Base-by-base conservation (phyloP, 192 early-diverging fungal genomes). In the Cladochytrium replicatum region DNA sequence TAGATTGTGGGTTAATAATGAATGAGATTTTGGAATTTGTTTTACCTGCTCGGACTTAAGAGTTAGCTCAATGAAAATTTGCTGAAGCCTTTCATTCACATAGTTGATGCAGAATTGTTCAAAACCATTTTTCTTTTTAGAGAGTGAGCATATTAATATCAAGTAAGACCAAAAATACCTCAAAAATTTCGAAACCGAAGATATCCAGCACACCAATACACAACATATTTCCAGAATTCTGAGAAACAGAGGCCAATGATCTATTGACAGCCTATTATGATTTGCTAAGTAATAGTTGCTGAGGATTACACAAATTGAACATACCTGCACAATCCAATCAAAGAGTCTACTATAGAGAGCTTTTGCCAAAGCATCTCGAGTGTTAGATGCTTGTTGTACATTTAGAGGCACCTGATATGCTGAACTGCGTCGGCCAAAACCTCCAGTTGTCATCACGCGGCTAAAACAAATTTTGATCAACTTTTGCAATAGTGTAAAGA, bases 51-150 rank as follows among this genome's bases (percentile, higher is more conserved):
- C 95, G 4, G 89, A 79, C 70, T 99, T 97, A 30, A 99, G 74
- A 21, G 95, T 99, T 41, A 99, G 67, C 68, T 97, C 92, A 48
- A 99, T 99, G 57, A 99, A 99, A 56, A 99, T 93, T 56, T 97
- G 93, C 59, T 99, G 96, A 44, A 97, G 70, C 59, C 87, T 89
- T 55, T 97, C 92, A 64, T 96, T 97, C 56, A 91, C 89, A 50
- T 94, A 99, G 69, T 96, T 99, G 75, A 99, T 99, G 64, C 92
- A 97, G 53, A 99, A 78, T 71, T 99, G 96, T 70, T 99, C 93
- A 56, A 96, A 97, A 43, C 85, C 89, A 71, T 97, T 97, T 41
- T 88, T 82, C 37, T 93, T 74, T 59, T 88, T 89, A 54, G 88
- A 86, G n/a, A n/a, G n/a, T n/a, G n/a, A n/a, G n/a, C n/a, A n/a